Evolutionary conservation across 2,329 filamentous ascomycete species (phyloP).

Genomic region (Talaromyces sp.): DNA sequence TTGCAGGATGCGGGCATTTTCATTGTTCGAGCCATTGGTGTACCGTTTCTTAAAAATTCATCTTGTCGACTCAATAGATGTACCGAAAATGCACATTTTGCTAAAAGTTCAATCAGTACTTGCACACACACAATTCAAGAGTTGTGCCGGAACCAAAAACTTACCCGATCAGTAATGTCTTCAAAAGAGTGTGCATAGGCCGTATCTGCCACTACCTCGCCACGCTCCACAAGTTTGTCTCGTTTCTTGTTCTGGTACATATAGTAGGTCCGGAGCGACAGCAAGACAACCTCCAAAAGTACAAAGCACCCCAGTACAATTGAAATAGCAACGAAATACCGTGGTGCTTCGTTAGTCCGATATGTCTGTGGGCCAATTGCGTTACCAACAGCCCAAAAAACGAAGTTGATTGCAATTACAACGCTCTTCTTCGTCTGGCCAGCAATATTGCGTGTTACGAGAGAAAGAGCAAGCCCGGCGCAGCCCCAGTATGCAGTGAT

Average conservation of each 20-base stretch:
- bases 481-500: slow-evolving; percentile 75
- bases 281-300: slow-evolving; percentile 1
- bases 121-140: no score
- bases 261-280: slow-evolving; percentile 1
- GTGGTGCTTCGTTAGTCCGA: slow-evolving; percentile 53
- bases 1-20: no score
- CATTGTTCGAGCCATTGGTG: background rate
- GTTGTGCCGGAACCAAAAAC: background rate
- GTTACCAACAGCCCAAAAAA: slow-evolving; percentile 67
- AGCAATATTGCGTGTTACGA: slow-evolving; percentile 67
- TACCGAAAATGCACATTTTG: background rate
- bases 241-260: slow-evolving; percentile 3
- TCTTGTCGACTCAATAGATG: background rate
- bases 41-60: background rate
- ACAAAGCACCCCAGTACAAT: slow-evolving; percentile 6
- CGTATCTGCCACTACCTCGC: background rate
- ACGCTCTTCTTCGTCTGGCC: slow-evolving; percentile 72
- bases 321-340: background rate
- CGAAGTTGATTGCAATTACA: slow-evolving; percentile 66
- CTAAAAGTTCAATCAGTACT: background rate
- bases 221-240: background rate
- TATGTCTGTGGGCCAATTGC: slow-evolving; percentile 66
- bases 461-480: slow-evolving; percentile 63
- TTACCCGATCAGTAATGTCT: slow-evolving; percentile 5
- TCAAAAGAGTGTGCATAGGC: slow-evolving; percentile 5